A percentile compares a stretch with the other conserved stretches of the same genome.
phyloP scores from a whole-genome alignment of 768 basidiomycete genomes.

The Boletus rubroflammeus region DNA sequence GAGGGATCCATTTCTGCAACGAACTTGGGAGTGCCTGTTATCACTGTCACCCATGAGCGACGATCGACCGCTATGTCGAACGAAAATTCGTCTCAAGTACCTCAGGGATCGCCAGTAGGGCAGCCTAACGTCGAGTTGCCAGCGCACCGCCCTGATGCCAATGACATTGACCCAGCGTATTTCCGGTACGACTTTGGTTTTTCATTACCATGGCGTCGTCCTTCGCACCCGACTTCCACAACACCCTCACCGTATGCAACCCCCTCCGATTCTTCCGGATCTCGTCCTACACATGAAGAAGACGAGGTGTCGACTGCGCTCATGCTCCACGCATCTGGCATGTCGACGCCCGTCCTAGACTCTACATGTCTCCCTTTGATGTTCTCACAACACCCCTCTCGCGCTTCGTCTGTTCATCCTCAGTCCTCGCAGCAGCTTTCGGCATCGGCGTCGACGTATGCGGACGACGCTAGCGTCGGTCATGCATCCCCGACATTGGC shows the following conservation, averaged over 20 bases:
- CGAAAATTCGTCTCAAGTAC: background rate
- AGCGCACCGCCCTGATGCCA: background rate
- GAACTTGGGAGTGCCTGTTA: background rate
- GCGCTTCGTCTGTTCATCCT: background rate
- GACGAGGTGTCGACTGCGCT: constrained; percentile 22
- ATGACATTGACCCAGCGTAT: background rate
- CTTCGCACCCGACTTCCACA: background rate
- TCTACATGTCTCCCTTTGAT: background rate
- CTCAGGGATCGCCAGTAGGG: background rate
- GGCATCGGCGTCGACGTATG: background rate
- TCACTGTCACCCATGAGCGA: background rate
- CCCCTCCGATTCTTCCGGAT: constrained; percentile 5
- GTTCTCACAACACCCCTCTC: constrained; percentile 2
- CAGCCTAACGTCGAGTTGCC: background rate
- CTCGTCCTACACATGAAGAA: constrained; percentile 14
- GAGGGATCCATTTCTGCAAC: background rate
- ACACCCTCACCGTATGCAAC: constrained; percentile 6
- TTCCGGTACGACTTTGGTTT: background rate
- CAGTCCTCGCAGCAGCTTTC: background rate
- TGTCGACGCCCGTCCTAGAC: constrained; percentile 7
- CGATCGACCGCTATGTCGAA: background rate
- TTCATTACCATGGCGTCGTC: background rate
- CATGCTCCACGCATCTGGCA: constrained; percentile 8
- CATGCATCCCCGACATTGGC: too few species aligned
- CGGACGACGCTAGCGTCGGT: too few species aligned